Evolutionary conservation across 83 land plant species (phyloP).

Genomic region (Larix sibirica): DNA sequence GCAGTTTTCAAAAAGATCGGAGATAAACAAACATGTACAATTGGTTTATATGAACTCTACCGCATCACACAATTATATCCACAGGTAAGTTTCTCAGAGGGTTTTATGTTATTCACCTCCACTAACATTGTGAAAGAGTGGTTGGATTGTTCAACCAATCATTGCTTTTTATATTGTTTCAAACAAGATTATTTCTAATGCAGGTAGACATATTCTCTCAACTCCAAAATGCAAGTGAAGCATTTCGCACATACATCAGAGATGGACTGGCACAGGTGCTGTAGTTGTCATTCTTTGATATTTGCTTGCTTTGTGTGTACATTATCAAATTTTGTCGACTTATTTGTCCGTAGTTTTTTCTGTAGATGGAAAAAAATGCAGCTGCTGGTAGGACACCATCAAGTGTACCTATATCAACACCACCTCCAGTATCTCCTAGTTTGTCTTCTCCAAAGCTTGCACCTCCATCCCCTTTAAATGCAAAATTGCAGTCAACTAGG

Average conservation of each 20-base stretch:
- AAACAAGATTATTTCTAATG: constrained; percentile 11
- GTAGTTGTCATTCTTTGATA: background rate
- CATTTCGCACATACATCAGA: constrained; percentile 92
- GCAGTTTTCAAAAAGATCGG: constrained; percentile 99
- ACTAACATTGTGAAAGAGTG: background rate
- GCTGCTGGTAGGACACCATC: constrained; percentile 95
- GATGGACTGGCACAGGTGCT: constrained; percentile 95
- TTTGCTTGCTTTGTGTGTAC: background rate
- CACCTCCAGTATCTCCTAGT: constrained; percentile 78
- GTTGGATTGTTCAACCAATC: background rate
- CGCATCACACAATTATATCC: constrained; percentile 98
- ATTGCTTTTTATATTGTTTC: too few relatives aligned
- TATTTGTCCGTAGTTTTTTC: background rate
- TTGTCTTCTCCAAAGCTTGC: constrained; percentile 71
- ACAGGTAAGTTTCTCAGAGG: constrained; percentile 47
- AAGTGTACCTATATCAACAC: constrained; percentile 82
- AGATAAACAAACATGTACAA: constrained; percentile 98
- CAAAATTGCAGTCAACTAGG: constrained; percentile 50
- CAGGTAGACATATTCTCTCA: constrained; percentile 99
- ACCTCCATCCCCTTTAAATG: constrained; percentile 62
- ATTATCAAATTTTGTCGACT: background rate
- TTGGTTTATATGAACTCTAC: constrained; percentile 95
- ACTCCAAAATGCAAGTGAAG: constrained; percentile 99
- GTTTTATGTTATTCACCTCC: too few relatives aligned
- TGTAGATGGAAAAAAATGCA: constrained; percentile 95